These are phyloP conservation scores for Boletus pseudopeckii DNA, from an alignment of 768 basidiomycete genomes.

Conservation along the genomic window DNA sequence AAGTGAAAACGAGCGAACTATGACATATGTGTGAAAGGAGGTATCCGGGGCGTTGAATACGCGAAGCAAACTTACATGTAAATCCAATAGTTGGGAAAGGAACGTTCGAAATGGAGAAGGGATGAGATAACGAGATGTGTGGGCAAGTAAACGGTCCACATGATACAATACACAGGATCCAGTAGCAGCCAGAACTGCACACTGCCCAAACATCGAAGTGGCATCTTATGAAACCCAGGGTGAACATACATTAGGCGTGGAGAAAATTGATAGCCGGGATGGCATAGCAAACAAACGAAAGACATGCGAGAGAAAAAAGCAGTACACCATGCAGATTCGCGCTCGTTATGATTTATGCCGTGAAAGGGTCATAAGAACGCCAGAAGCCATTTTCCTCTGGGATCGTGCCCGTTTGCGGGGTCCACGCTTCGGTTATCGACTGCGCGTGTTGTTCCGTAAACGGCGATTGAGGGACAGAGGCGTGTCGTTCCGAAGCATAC, in stretches of 20 bases:
- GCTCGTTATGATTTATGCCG: slow-evolving; percentile 13
- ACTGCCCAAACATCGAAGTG: background rate
- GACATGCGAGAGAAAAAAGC: background rate
- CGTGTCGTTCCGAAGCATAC: slow-evolving; percentile 24
- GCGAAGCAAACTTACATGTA: background rate
- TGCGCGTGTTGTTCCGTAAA: slow-evolving; percentile 12
- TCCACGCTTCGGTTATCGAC: slow-evolving; percentile 17
- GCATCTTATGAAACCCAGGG: background rate
- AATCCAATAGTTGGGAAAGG: background rate
- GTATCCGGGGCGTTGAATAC: slow-evolving; percentile 3
- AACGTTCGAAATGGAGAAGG: background rate
- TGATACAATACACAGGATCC: slow-evolving; percentile 17
- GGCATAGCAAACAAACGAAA: background rate
- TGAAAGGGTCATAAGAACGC: slow-evolving; percentile 26
- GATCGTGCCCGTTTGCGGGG: slow-evolving; percentile 12
- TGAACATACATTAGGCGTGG: slow-evolving; percentile 2
- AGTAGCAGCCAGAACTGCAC: background rate
- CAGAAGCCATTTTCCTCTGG: slow-evolving; percentile 22
- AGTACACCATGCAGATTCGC: background rate
- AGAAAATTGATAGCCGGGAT: background rate
- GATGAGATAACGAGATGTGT: background rate
- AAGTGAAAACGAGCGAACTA: background rate
- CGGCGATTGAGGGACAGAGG: slow-evolving; percentile 18
- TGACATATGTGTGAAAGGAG: background rate
- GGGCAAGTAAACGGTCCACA: background rate